Conservation (phyloP, 225 moss, liverwort and hornwort genomes). For the Straminergon stramineum region DNA sequence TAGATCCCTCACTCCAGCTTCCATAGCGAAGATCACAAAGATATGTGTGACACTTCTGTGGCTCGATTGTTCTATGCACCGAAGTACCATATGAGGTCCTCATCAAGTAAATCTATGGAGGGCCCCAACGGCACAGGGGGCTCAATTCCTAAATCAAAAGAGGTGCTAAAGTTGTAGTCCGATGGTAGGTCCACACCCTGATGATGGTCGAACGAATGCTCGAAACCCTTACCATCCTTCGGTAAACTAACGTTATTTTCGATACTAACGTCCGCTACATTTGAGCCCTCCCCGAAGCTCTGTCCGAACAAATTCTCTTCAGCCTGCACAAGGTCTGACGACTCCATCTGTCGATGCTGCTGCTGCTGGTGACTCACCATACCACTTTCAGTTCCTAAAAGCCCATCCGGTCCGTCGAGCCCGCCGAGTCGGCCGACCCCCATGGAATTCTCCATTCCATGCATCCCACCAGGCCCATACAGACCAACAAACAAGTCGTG, state of each 20-base stretch:
- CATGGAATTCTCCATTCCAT: constrained; percentile 26
- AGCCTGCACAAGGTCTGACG: constrained; percentile 33
- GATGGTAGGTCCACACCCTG: constrained; percentile 32
- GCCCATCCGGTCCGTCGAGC: constrained; percentile 24
- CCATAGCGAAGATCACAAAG: constrained; percentile 40
- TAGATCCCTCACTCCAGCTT: constrained; percentile 55
- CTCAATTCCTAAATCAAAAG: constrained; percentile 61
- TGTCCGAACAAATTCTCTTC: constrained; percentile 43
- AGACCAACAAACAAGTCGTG: constrained; percentile 58
- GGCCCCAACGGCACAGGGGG: constrained; percentile 44
- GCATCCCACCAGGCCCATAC: constrained; percentile 40
- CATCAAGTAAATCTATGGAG: constrained; percentile 44
- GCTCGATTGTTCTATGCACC: constrained; percentile 38
- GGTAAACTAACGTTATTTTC: constrained; percentile 28
- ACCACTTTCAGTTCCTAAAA: constrained; percentile 13
- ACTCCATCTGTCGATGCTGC: constrained; percentile 31
- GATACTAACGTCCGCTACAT: constrained; percentile 25
- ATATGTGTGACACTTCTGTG: constrained; percentile 16
- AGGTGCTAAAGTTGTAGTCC: constrained; percentile 49
- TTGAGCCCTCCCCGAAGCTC: constrained; percentile 29
- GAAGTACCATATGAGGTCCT: constrained; percentile 71
- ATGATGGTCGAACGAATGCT: constrained; percentile 42
- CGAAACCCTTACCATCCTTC: constrained; percentile 39
- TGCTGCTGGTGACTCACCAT: constrained; percentile 6
- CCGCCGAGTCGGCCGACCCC: constrained; percentile 22